A percentile compares a stretch with the other conserved stretches of the same genome.
phyloP scores from a whole-genome alignment of 2,329 filamentous ascomycete species.

The Colletotrichum kahawae region DNA sequence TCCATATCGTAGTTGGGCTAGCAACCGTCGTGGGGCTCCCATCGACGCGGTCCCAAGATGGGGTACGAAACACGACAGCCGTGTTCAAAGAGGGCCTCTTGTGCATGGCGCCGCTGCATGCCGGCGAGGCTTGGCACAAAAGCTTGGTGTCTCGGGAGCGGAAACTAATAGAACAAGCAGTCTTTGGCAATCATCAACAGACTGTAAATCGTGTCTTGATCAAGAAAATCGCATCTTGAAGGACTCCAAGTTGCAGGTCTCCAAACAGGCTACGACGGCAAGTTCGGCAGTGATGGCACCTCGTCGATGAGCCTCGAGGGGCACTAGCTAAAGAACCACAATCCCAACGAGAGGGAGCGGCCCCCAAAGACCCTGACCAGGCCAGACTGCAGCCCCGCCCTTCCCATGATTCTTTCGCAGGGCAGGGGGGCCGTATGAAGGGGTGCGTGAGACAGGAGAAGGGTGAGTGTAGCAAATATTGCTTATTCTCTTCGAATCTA shows the following conservation, averaged over 20 bases:
- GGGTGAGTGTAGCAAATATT: slow-evolving; percentile 1
- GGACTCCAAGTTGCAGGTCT: neutral
- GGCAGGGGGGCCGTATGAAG: neutral
- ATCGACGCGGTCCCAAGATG: neutral
- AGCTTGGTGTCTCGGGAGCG: neutral
- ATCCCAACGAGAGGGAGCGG: neutral
- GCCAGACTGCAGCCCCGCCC: neutral
- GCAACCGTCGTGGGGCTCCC: slow-evolving; percentile 9
- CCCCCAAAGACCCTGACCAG: neutral
- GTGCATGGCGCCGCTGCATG: slow-evolving; percentile 14
- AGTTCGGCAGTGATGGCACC: neutral
- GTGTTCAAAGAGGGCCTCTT: neutral
- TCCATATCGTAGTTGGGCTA: slow-evolving; percentile 2
- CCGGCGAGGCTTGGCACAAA: slow-evolving; percentile 8
- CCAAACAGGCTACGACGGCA: neutral
- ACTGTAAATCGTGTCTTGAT: neutral
- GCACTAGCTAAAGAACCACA: neutral
- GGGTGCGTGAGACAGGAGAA: neutral
- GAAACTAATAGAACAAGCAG: neutral
- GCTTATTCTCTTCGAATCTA: neutral
- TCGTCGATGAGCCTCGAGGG: neutral
- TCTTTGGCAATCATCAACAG: no score
- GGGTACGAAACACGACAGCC: slow-evolving; percentile 12
- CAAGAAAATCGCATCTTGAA: neutral
- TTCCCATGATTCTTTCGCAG: neutral